phyloP scores from a whole-genome alignment of 805 yeast species.

The Jamesozyma spencerorum region DNA sequence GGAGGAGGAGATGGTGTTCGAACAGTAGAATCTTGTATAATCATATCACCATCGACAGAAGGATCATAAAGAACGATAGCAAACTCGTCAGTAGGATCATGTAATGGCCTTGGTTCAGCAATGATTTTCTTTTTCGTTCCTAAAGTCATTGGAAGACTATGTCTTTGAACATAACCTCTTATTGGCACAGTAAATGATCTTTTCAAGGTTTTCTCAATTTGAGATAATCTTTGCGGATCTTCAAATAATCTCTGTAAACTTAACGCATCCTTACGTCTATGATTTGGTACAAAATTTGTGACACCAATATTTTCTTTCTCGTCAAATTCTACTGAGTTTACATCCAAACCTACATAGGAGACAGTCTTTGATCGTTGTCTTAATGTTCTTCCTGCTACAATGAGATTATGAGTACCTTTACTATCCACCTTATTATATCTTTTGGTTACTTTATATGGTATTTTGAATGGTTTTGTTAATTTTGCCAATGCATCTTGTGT shows the following conservation, averaged over 20 bases:
- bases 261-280: constrained; percentile 49
- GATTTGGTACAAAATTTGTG: neutral
- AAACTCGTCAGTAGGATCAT: constrained; percentile 87
- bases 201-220: constrained; percentile 35
- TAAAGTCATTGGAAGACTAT: constrained; percentile 64
- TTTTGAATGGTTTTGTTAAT: constrained; percentile 58
- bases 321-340: constrained; percentile 9
- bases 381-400: constrained; percentile 8
- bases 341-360: constrained; percentile 35
- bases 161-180: constrained; percentile 30
- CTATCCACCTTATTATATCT: neutral
- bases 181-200: constrained; percentile 57
- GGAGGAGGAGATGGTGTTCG: neutral
- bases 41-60: constrained; percentile 59
- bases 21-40: constrained; percentile 13
- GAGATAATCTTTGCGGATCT: constrained; percentile 28
- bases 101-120: constrained; percentile 83
- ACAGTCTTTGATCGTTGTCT: constrained; percentile 28
- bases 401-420: neutral
- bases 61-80: constrained; percentile 96
- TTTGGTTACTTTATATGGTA: constrained; percentile 41
- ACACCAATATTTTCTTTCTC: constrained; percentile 16
- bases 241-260: constrained; percentile 43
- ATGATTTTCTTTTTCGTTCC: constrained; percentile 68
- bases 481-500: constrained; percentile 43